These are phyloP conservation scores for Periconia macrospinosa DNA, from an alignment of 2,329 filamentous ascomycete genomes.

Conservation along the genomic window DNA sequence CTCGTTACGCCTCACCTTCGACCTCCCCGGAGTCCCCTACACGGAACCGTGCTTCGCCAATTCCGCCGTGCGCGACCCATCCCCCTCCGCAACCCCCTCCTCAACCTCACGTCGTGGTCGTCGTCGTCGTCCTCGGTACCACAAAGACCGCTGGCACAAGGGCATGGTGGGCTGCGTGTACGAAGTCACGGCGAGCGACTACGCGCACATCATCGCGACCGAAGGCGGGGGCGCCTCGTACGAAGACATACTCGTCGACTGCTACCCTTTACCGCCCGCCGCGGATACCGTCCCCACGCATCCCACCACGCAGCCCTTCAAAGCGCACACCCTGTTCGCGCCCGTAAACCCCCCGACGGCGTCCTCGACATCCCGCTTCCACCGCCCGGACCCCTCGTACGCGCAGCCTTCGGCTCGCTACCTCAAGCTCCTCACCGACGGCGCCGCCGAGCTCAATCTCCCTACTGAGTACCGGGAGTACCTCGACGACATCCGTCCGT, in stretches of 20 bases:
- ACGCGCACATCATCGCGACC: slow-evolving; percentile 81
- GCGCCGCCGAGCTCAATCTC: slow-evolving; percentile 77
- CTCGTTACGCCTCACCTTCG: slow-evolving; percentile 75
- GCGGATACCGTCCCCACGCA: slow-evolving; percentile 63
- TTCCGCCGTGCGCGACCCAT: slow-evolving; percentile 57
- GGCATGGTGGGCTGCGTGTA: slow-evolving; percentile 93
- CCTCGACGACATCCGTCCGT: slow-evolving; percentile 69
- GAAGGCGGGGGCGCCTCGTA: slow-evolving; percentile 89
- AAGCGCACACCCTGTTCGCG: slow-evolving; percentile 82
- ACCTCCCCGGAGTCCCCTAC: slow-evolving; percentile 84
- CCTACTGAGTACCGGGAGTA: slow-evolving; percentile 78
- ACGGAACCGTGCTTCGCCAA: slow-evolving; percentile 91
- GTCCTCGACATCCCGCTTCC: slow-evolving; percentile 44
- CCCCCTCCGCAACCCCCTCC: slow-evolving; percentile 27
- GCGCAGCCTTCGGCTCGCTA: slow-evolving; percentile 85
- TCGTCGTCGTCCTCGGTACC: no score
- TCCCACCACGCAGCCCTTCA: slow-evolving; percentile 67
- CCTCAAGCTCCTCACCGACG: slow-evolving; percentile 75
- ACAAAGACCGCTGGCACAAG: slow-evolving; percentile 71
- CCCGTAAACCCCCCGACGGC: slow-evolving; percentile 46
- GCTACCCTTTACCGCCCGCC: slow-evolving; percentile 68
- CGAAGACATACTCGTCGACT: slow-evolving; percentile 78
- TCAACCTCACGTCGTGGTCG: no score
- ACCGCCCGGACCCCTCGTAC: slow-evolving; percentile 68
- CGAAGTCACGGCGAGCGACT: slow-evolving; percentile 84